Conservation (phyloP, 2,329 filamentous ascomycete species). For the Trichophyton benhamiae region DNA sequence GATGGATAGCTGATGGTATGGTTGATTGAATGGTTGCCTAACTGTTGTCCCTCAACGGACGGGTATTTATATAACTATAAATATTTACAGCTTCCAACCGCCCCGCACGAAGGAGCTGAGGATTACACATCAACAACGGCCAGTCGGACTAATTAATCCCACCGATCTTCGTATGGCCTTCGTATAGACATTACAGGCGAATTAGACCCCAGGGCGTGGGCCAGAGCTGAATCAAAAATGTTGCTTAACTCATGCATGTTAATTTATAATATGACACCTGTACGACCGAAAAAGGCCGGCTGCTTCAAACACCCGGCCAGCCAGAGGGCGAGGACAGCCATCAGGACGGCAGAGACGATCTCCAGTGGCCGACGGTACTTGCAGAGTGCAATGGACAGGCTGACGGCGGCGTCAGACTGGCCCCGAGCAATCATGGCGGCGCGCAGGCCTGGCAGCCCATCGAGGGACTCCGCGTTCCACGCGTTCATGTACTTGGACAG, state of each 20-base stretch:
- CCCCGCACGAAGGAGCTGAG: neutral
- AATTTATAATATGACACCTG: neutral
- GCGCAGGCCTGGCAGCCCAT: conserved; percentile 47
- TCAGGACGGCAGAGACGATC: conserved; percentile 14
- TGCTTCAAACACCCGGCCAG: conserved; percentile 6
- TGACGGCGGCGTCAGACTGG: conserved; percentile 37
- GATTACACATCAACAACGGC: neutral
- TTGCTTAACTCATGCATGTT: neutral
- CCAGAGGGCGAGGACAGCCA: conserved; percentile 15
- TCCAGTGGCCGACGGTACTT: conserved; percentile 16
- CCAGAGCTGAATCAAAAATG: neutral
- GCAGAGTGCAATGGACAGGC: conserved; percentile 19
- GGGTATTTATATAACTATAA: neutral
- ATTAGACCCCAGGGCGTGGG: neutral
- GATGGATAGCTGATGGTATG: neutral
- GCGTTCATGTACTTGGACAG: conserved; percentile 45
- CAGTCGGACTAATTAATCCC: neutral
- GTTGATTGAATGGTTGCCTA: neutral
- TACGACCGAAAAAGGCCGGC: neutral
- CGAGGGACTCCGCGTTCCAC: conserved; percentile 46
- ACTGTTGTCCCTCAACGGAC: neutral
- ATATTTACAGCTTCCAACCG: neutral
- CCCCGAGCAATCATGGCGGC: conserved; percentile 41
- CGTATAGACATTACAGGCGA: neutral
- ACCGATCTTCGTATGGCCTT: neutral